Evolutionary conservation across 2,329 filamentous ascomycete genomes (phyloP).

Genomic region (Talaromyces sp.): DNA sequence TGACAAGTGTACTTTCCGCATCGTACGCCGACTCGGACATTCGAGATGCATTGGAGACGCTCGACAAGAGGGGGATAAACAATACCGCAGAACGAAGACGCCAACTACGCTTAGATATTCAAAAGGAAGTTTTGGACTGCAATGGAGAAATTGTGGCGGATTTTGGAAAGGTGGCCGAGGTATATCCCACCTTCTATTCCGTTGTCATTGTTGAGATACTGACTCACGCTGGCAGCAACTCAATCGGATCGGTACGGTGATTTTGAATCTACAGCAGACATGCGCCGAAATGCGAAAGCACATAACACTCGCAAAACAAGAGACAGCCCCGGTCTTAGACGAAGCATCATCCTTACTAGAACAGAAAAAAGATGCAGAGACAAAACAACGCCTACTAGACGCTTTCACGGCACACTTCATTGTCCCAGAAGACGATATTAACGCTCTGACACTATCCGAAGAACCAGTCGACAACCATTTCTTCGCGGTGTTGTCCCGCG

Average conservation of each 20-base stretch:
- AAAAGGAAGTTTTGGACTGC: constrained; percentile 88
- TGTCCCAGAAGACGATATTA: constrained; percentile 75
- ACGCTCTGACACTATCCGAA: constrained; percentile 71
- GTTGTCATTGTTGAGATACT: neutral
- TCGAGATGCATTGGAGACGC: constrained; percentile 73
- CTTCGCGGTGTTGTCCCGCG: constrained; percentile 72
- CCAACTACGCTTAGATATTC: constrained; percentile 75
- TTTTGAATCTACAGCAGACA: constrained; percentile 73
- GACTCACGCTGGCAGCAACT: constrained; percentile 66
- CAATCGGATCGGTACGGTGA: constrained; percentile 74
- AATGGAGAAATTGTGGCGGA: constrained; percentile 87
- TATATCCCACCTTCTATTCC: constrained; percentile 37
- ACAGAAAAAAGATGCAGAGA: constrained; percentile 71
- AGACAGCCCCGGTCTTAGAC: constrained; percentile 70
- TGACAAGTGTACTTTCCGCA: constrained; percentile 81
- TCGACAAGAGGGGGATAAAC: constrained; percentile 68
- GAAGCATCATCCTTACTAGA: constrained; percentile 73
- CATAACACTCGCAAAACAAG: constrained; percentile 70
- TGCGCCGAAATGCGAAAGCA: constrained; percentile 79
- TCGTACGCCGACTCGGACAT: constrained; percentile 94
- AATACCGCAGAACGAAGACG: constrained; percentile 79
- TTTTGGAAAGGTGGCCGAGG: constrained; percentile 86
- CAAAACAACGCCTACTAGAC: constrained; percentile 73
- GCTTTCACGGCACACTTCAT: constrained; percentile 82
- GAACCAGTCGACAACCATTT: constrained; percentile 84